Evolutionary conservation across 306 rosid genomes (phyloP).

Genomic region (Cercis canadensis): DNA sequence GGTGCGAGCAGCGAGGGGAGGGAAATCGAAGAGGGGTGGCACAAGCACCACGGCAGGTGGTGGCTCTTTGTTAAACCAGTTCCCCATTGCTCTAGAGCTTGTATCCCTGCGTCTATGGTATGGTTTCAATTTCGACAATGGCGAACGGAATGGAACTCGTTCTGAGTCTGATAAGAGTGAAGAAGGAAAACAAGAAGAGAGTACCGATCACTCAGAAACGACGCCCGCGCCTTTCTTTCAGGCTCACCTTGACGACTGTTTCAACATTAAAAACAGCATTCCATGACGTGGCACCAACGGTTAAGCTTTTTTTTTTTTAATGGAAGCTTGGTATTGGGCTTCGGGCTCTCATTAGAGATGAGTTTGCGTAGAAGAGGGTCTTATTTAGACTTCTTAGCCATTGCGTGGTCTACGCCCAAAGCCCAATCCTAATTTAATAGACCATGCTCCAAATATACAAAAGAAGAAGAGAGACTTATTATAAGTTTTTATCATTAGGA

Average conservation of each 20-base stretch:
- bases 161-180: background rate
- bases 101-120: constrained; percentile 15
- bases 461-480: no score
- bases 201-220: background rate
- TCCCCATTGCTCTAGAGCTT: constrained; percentile 53
- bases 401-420: no score
- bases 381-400: no score
- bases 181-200: constrained; percentile 17
- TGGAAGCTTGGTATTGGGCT: no score
- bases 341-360: no score
- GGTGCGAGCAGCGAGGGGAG: constrained; percentile 92
- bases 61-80: constrained; percentile 50
- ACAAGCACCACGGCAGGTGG: constrained; percentile 92
- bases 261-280: background rate
- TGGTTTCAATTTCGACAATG: constrained; percentile 18
- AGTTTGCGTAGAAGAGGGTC: no score
- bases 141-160: background rate
- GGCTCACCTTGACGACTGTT: constrained; percentile 1
- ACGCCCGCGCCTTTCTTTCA: constrained; percentile 6
- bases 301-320: no score
- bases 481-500: no score
- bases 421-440: no score
- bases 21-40: constrained; percentile 95
- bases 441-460: no score
- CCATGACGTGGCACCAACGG: no score